Evolutionary conservation across 768 basidiomycete species (phyloP).

Genomic region (Macrolepiota albuminosa): DNA sequence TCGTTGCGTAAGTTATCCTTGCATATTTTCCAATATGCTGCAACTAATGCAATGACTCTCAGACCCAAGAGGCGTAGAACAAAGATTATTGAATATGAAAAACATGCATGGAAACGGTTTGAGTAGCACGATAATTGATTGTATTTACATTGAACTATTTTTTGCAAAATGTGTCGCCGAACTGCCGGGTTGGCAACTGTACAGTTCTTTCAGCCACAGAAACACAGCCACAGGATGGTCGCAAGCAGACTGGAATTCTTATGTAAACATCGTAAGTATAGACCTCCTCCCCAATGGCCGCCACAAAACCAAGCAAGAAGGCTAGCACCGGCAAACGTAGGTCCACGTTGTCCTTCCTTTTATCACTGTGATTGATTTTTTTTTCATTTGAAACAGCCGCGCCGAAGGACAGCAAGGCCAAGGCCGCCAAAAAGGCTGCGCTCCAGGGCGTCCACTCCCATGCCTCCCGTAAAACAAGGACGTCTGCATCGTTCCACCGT

Average conservation of each 20-base stretch:
- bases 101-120: slow-evolving; percentile 77
- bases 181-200: slow-evolving; percentile 9
- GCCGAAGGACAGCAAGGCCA: slow-evolving; percentile 67
- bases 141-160: background rate
- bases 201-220: slow-evolving; percentile 16
- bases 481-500: slow-evolving; percentile 89
- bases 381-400: slow-evolving; percentile 23
- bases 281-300: slow-evolving; percentile 44
- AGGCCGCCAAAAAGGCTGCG: slow-evolving; percentile 94
- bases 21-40: background rate
- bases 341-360: slow-evolving; percentile 13
- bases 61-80: slow-evolving; percentile 50
- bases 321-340: slow-evolving; percentile 41
- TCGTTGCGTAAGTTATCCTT: slow-evolving; percentile 53
- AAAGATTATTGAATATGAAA: slow-evolving; percentile 65
- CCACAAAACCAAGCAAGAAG: slow-evolving; percentile 65
- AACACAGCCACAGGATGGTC: slow-evolving; percentile 14
- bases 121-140: slow-evolving; percentile 24
- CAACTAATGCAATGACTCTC: background rate
- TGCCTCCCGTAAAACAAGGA: slow-evolving; percentile 75
- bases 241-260: slow-evolving; percentile 5
- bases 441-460: slow-evolving; percentile 82
- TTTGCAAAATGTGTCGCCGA: background rate
- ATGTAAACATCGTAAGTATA: slow-evolving; percentile 15
- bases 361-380: background rate